Base-by-base conservation (phyloP, 139 green algal species). In the Pedinophyceae sp. region DNA sequence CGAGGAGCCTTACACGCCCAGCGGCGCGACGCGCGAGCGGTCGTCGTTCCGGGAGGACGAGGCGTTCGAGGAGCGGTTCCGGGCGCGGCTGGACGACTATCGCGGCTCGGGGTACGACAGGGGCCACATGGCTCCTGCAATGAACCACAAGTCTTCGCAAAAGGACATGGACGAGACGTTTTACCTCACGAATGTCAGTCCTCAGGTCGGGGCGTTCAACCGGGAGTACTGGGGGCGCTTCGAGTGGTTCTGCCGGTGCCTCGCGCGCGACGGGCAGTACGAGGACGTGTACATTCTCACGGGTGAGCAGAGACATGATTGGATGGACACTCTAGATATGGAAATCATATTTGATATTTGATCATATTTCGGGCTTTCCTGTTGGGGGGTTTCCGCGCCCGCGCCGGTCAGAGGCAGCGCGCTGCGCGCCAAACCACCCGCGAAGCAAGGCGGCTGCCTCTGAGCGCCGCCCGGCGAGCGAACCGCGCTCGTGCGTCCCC, bases 191-290 rank as follows among this genome's bases (percentile, higher is more conserved):
- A 88, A 88, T 59, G 74, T 77, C 54, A 60, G 47, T 27, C 79
- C 79, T 4, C 79, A 87, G 60, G 81, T 92, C 22, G 83, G 85
- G 4, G 85, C 85, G 26, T 94, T 95, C 77, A 95, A 95, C 64
- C 54, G 71, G 47, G 85, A 94, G 69, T 96, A 95, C 66, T 96
- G 88, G 88, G 85, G 82, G 10, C 73, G 87, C 2, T 93, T 96
- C 66, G 88, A 96, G 63, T 69, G 75, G 27, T 95, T 85, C 34
- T 7, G 7, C 34, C 7, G 13, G 34, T 58, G 81, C 38, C 43
- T 85, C 24, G 69, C 64, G 5, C 59, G 28, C 29, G 57, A 17
- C 2, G 26, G 26, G 38, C 30, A 18, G 43, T 13, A 17, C 20
- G 13, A 62, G 13, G 73, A 82, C 17, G 78, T 94, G 52, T 92